Evolutionary conservation across 2,329 filamentous ascomycete species (phyloP), one percentile per base, ranked within the genome.

Genomic region (Trichoderma harzianum): DNA sequence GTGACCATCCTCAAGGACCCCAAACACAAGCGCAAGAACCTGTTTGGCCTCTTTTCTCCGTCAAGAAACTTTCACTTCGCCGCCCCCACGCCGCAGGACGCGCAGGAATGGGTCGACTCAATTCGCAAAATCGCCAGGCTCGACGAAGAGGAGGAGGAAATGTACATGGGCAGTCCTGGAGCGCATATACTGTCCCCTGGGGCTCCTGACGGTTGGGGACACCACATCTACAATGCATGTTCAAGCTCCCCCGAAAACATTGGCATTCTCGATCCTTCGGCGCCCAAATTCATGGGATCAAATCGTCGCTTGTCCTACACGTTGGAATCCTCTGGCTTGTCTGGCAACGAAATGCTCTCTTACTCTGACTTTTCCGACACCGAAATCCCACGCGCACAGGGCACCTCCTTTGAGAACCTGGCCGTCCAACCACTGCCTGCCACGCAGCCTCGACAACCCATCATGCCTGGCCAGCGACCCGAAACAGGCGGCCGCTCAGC

Each of bases 1-100:
- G 93, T 97, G 58, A 93, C 95, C 2, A 89, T 93, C 72, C 90
- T 98, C 74, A 95, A 93, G 78, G 94, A 97, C 77, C 92, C 93
- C 10, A 97, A 97, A 81, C 91, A 94, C 73, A 95, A 93, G 79
- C 91, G 93, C 72, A 89, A 93, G 67, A 90, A 97, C 79, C 89
- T 98, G 73, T 98, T 99, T 79, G 96, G 93, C 24, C 87, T 98
- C 60, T 99, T 97, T 82, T 95, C 94, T 0, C 93, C 95, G 0
- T 92, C 94, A 18, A 91, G 92, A 75, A 98, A 98, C 83, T 97
- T 92, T 82, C 94, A 98, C 78, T 90, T 99, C 72, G 92, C 97
- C 80, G 94, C 93, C 1, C 80, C 86, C 36, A 91, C 88, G 5
- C 88, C 90, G 65, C 85, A 89, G 72, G 95, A 98, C 74, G 93